These are phyloP conservation scores for Golubevia pallescens DNA, from an alignment of 1,284 basidiomycete species.

Conservation along the genomic window DNA sequence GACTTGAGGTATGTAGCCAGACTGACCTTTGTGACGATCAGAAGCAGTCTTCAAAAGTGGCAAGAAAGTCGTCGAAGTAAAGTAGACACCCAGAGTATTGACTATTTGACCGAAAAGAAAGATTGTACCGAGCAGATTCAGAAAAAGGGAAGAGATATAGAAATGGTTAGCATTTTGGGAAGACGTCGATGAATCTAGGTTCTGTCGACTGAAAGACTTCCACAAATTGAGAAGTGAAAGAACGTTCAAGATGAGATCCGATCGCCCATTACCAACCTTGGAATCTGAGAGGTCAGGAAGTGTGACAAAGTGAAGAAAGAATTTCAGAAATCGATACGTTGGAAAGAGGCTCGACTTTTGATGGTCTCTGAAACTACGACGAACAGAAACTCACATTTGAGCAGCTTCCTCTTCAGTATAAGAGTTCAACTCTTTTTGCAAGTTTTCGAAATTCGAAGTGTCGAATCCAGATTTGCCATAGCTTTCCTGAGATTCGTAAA, in stretches of 20 bases:
- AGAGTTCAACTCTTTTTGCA: slow-evolving; percentile 26
- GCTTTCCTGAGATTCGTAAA: background rate
- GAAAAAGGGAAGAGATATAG: background rate
- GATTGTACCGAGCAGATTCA: background rate
- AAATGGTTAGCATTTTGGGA: no score
- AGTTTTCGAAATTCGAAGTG: slow-evolving; percentile 14
- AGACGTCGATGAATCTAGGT: no score
- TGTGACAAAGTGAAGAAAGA: no score
- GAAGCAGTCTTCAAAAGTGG: slow-evolving; percentile 19
- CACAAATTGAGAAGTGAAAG: no score
- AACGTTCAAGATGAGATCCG: no score
- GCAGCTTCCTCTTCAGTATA: slow-evolving; percentile 19
- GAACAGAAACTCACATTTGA: slow-evolving; percentile 10
- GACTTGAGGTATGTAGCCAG: slow-evolving; percentile 18
- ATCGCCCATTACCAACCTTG: no score
- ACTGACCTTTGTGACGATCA: no score
- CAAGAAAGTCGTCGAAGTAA: slow-evolving; percentile 22
- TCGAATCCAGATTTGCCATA: slow-evolving; percentile 6
- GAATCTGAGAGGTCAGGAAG: no score
- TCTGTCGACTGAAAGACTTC: no score
- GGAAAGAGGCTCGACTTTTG: no score
- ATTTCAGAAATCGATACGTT: no score
- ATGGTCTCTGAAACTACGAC: no score
- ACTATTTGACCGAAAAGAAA: slow-evolving; percentile 10
- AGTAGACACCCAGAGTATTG: slow-evolving; percentile 30